Conservation (phyloP, 2,329 filamentous ascomycete species). For the Calonectria pteridis region DNA sequence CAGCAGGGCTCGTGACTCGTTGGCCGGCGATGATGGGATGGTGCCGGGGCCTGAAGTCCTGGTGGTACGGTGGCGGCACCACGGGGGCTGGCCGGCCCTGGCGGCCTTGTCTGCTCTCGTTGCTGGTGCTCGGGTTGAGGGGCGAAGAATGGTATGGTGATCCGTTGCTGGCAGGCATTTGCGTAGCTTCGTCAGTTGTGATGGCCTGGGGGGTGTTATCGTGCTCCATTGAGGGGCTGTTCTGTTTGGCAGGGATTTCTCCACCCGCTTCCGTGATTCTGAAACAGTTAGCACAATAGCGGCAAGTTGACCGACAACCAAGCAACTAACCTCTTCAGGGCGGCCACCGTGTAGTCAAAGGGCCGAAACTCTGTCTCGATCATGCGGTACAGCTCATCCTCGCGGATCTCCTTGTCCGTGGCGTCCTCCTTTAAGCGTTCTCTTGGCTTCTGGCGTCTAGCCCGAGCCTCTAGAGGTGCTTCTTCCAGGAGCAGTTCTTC, state of each 20-base stretch:
- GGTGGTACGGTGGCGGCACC: slow-evolving; percentile 62
- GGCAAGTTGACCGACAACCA: no score
- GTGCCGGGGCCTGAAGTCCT: slow-evolving; percentile 58
- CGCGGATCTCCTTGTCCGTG: slow-evolving; percentile 92
- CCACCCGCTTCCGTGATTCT: slow-evolving; percentile 54
- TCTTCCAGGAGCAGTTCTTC: slow-evolving; percentile 95
- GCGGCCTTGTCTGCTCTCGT: slow-evolving; percentile 42
- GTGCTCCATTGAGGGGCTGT: slow-evolving; percentile 26
- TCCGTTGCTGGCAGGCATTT: slow-evolving; percentile 50
- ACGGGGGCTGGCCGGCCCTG: slow-evolving; percentile 51
- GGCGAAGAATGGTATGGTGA: slow-evolving; percentile 39
- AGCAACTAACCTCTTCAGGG: slow-evolving; percentile 76
- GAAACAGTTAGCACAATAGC: slow-evolving; percentile 33
- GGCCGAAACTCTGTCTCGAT: slow-evolving; percentile 95
- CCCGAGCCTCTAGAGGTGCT: slow-evolving; percentile 91
- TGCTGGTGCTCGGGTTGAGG: slow-evolving; percentile 43
- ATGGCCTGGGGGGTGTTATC: slow-evolving; percentile 58
- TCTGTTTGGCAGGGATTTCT: slow-evolving; percentile 22
- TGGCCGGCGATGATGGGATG: slow-evolving; percentile 71
- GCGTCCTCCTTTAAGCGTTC: slow-evolving; percentile 94
- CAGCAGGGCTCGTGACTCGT: slow-evolving; percentile 80
- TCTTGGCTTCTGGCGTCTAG: slow-evolving; percentile 91
- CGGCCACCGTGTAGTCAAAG: slow-evolving; percentile 92
- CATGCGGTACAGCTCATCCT: slow-evolving; percentile 93
- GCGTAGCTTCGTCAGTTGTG: slow-evolving; percentile 64